A percentile compares a stretch with the other conserved stretches of the same genome.
Conservation (phyloP, 768 basidiomycete genomes). For the Hydnomerulius pinastri region DNA sequence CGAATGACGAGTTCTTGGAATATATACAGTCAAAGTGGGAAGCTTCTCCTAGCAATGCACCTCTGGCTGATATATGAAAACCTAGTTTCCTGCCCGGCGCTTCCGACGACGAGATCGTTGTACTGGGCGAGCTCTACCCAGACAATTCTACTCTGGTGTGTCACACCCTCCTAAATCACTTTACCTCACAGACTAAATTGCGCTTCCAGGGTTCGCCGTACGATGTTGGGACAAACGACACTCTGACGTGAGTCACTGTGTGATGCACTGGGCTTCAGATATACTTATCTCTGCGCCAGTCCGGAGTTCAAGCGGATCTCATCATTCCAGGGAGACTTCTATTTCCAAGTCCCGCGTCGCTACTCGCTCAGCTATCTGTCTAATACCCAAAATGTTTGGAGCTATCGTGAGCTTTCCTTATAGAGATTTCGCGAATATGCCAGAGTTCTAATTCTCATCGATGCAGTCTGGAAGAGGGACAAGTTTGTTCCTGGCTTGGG, state of each 20-base stretch:
- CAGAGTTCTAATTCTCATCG: not conserved
- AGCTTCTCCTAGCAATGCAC: too few relatives aligned
- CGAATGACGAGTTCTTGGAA: conserved; percentile 10
- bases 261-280: not conserved
- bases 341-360: conserved; percentile 30
- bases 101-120: not conserved
- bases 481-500: conserved; percentile 14
- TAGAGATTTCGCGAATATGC: not conserved
- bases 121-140: conserved; percentile 4
- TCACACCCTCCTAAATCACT: not conserved
- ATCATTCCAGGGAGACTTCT: conserved; percentile 38
- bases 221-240: conserved; percentile 23
- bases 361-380: conserved; percentile 11
- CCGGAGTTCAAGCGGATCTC: conserved; percentile 44
- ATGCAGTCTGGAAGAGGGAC: conserved; percentile 17
- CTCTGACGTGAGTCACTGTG: conserved; percentile 6
- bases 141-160: conserved; percentile 5
- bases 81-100: not conserved
- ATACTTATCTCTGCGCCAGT: conserved; percentile 13
- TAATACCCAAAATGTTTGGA: conserved; percentile 14
- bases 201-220: conserved; percentile 28
- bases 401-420: not conserved
- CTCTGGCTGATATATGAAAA: too few relatives aligned
- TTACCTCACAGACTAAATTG: not conserved
- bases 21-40: conserved; percentile 7